phyloP scores from a whole-genome alignment of 2,329 filamentous ascomycete species.

The Xylariaceae sp. region DNA sequence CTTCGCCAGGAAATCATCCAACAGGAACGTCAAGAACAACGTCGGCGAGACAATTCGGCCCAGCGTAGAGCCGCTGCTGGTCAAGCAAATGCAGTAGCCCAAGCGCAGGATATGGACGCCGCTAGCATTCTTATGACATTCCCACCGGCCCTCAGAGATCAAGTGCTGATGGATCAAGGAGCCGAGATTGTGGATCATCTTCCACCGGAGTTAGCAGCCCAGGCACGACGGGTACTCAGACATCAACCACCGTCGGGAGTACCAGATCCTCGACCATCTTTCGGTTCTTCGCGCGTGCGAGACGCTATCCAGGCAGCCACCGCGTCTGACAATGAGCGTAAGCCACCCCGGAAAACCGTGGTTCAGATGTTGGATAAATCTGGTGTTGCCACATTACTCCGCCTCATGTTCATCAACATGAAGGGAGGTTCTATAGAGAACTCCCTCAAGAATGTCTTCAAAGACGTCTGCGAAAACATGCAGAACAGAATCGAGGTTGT shows the following conservation, averaged over 20 bases:
- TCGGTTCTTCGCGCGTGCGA: constrained; percentile 22
- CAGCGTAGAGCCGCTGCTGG: constrained; percentile 62
- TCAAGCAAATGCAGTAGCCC: constrained; percentile 39
- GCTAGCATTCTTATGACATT: constrained; percentile 91
- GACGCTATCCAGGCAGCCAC: constrained; percentile 26
- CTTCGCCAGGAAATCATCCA: constrained; percentile 87
- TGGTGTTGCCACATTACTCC: constrained; percentile 89
- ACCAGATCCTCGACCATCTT: constrained; percentile 43
- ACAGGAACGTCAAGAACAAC: constrained; percentile 84
- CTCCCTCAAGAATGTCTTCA: constrained; percentile 81
- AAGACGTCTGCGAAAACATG: constrained; percentile 93
- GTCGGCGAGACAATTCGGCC: constrained; percentile 82
- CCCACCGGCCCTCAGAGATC: constrained; percentile 77
- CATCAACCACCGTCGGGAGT: constrained; percentile 27
- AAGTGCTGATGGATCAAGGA: constrained; percentile 87
- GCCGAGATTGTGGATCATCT: constrained; percentile 82
- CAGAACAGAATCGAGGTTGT: constrained; percentile 93
- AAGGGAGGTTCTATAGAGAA: constrained; percentile 83
- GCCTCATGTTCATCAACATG: constrained; percentile 91
- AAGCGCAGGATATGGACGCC: constrained; percentile 74
- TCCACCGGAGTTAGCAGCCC: constrained; percentile 79
- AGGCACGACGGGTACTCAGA: constrained; percentile 70
- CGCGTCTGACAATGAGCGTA: constrained; percentile 46
- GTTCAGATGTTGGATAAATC: constrained; percentile 97
- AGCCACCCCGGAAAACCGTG: constrained; percentile 73